Percentiles rank a stretch among this genome's conserved stretches.
phyloP scores from a whole-genome alignment of 108 stramenopile species.

The Cyclotella baltica region DNA sequence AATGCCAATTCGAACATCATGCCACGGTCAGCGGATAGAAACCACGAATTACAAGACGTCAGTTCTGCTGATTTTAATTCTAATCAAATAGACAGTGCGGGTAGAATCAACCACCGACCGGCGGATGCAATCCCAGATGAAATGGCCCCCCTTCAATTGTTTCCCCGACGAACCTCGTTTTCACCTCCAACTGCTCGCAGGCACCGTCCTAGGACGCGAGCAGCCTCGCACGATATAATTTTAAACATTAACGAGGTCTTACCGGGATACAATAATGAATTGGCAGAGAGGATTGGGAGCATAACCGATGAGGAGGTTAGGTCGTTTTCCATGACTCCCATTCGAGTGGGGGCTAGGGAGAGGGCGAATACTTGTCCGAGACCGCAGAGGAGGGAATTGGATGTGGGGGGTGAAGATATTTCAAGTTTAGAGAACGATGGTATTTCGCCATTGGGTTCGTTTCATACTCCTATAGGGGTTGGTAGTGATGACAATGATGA shows the following conservation, averaged over 20 bases:
- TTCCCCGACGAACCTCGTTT: not conserved
- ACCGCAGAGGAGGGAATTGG: not conserved
- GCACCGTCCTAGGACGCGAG: not conserved
- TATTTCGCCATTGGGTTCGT: not conserved
- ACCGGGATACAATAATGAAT: constrained; percentile 3
- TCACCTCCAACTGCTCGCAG: not conserved
- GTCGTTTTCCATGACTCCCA: not conserved
- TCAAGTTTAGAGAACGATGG: not conserved
- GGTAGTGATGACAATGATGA: not conserved
- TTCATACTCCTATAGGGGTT: not conserved
- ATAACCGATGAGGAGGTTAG: constrained; percentile 1
- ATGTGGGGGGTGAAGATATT: not conserved
- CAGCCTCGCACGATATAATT: constrained; percentile 10
- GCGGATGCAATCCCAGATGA: too few relatives aligned
- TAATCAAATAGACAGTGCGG: too few relatives aligned
- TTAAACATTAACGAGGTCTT: constrained; percentile 5
- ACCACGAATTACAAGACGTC: too few relatives aligned
- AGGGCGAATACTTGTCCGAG: constrained; percentile 32
- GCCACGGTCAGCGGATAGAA: too few relatives aligned
- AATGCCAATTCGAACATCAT: too few relatives aligned
- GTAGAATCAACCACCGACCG: too few relatives aligned
- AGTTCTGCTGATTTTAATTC: too few relatives aligned
- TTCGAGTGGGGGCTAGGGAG: not conserved
- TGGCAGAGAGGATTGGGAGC: not conserved
- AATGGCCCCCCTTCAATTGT: not conserved